Evolutionary conservation across 768 basidiomycete species (phyloP).

Genomic region (Lentinula edodes): DNA sequence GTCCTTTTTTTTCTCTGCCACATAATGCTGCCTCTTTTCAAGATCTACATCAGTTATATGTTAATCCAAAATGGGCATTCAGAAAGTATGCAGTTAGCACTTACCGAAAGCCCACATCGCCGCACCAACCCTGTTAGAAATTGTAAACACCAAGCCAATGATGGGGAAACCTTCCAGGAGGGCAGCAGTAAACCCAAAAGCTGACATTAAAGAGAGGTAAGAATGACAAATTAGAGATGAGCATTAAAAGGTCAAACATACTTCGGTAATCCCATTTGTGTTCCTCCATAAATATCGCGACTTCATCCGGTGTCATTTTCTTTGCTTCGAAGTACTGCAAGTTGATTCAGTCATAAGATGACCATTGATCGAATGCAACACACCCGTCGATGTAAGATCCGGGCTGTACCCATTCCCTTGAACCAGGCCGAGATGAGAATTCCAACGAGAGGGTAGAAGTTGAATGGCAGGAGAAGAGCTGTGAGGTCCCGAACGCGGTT

Average conservation of each 20-base stretch:
- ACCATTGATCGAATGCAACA: neutral
- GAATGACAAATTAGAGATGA: neutral
- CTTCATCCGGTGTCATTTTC: conserved; percentile 67
- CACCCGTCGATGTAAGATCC: conserved; percentile 64
- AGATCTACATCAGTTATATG: conserved; percentile 37
- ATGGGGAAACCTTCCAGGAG: conserved; percentile 80
- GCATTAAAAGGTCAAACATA: conserved; percentile 22
- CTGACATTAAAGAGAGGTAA: conserved; percentile 27
- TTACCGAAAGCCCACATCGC: conserved; percentile 91
- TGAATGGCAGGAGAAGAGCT: conserved; percentile 59
- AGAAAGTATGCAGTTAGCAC: conserved; percentile 8
- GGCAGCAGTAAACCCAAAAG: conserved; percentile 82
- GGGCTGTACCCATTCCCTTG: conserved; percentile 63
- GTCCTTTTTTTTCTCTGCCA: conserved; percentile 4
- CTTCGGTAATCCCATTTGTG: conserved; percentile 85
- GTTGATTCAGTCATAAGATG: conserved; percentile 3
- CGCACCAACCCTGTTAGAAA: conserved; percentile 86
- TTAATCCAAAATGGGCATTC: neutral
- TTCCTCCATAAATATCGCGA: conserved; percentile 79
- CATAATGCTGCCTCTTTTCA: conserved; percentile 51
- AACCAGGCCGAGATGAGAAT: conserved; percentile 56
- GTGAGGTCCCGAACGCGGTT: neutral
- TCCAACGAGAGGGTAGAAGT: conserved; percentile 68
- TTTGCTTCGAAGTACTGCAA: conserved; percentile 79
- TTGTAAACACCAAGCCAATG: conserved; percentile 72